These are phyloP conservation scores for Colletotrichum shisoi DNA, from an alignment of 2,329 filamentous ascomycete species.

Conservation along the genomic window DNA sequence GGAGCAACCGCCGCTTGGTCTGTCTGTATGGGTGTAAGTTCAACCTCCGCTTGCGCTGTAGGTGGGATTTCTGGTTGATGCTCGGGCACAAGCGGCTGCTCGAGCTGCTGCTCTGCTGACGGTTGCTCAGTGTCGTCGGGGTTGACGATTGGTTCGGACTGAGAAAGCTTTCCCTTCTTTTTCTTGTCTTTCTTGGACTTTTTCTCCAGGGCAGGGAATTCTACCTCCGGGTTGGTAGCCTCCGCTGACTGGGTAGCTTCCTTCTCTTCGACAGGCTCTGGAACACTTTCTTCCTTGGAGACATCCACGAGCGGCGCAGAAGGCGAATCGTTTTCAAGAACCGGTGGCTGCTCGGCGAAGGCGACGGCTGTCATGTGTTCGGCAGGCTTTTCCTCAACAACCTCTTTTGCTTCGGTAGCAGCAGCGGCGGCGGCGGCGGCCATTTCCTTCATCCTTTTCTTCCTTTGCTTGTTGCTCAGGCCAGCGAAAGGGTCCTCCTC, in stretches of 20 bases:
- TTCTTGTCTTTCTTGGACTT: conserved; percentile 41
- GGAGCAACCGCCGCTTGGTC: conserved; percentile 25
- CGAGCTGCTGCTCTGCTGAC: neutral
- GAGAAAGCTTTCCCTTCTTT: conserved; percentile 41
- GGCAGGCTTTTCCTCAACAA: neutral
- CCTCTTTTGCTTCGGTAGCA: conserved; percentile 9
- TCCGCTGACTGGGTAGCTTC: conserved; percentile 24
- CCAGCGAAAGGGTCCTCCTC: conserved; percentile 12
- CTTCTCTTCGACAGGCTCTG: conserved; percentile 5
- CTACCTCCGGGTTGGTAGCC: conserved; percentile 39
- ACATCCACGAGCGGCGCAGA: neutral
- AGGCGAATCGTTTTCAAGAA: neutral
- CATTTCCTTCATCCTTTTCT: conserved; percentile 32
- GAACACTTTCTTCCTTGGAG: neutral
- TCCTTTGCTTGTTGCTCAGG: conserved; percentile 34
- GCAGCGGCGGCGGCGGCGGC: conserved; percentile 1
- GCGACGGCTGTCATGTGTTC: conserved; percentile 1
- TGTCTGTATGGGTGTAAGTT: neutral
- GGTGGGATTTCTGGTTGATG: neutral
- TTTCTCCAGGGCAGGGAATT: conserved; percentile 25
- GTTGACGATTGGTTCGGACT: conserved; percentile 27
- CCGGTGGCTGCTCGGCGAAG: neutral
- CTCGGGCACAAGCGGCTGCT: conserved; percentile 1
- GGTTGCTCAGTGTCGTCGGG: neutral
- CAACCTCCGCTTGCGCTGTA: neutral